Evolutionary conservation across 345 rosid species (phyloP).

Genomic region (Schrenkiella parvula): DNA sequence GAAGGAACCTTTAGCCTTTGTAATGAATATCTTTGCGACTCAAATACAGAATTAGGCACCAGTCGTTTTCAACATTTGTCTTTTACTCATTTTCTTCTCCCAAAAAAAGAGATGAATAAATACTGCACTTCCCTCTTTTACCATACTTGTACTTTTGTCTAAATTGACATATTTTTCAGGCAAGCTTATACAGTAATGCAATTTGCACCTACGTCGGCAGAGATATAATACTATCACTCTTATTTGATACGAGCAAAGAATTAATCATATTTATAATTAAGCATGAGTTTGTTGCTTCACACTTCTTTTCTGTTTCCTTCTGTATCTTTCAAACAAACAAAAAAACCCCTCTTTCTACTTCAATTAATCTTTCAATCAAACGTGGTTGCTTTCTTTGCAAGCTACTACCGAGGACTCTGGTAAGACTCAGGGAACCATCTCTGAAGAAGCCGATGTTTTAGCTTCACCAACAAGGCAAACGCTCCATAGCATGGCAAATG

Average conservation of each 20-base stretch:
- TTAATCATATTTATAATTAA: conserved; percentile 12
- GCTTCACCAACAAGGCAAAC: conserved; percentile 59
- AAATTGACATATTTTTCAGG: neutral
- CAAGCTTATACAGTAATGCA: neutral
- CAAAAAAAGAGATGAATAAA: neutral
- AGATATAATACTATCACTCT: neutral
- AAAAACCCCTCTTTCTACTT: conserved; percentile 18
- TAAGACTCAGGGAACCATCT: conserved; percentile 77
- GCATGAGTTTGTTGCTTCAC: conserved; percentile 29
- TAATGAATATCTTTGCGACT: too few species aligned
- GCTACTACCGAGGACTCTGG: conserved; percentile 40
- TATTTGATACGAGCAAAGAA: conserved; percentile 21
- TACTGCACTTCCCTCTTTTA: neutral
- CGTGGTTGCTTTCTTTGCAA: neutral
- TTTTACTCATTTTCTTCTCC: neutral
- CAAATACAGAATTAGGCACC: too few species aligned
- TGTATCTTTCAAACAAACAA: conserved; percentile 6
- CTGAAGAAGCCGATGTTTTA: conserved; percentile 53
- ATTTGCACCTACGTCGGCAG: neutral
- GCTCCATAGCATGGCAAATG: conserved; percentile 83
- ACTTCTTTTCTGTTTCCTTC: neutral
- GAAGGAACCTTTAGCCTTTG: too few species aligned
- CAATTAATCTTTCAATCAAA: conserved; percentile 3
- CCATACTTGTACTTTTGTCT: neutral
- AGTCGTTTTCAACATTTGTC: too few species aligned